Evolutionary conservation across 2,329 filamentous ascomycete genomes (phyloP).

Genomic region (Phoma sp.): DNA sequence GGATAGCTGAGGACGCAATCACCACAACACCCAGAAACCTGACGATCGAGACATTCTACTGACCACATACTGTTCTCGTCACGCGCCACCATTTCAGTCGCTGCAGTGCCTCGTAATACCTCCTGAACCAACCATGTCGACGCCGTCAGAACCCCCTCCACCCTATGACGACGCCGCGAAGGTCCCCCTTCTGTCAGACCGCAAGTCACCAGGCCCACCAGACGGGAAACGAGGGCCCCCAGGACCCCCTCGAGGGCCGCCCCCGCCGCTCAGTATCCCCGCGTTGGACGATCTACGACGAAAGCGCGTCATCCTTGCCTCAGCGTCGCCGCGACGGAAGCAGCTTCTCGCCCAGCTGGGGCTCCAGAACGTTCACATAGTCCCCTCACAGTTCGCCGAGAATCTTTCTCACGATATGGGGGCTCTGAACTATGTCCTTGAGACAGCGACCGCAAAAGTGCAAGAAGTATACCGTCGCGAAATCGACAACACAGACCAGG

Average conservation of each 20-base stretch:
- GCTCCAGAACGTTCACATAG: conserved; percentile 79
- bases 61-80: conserved; percentile 1
- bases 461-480: conserved; percentile 71
- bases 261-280: conserved; percentile 77
- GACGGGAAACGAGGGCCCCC: conserved; percentile 22
- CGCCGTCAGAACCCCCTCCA: conserved; percentile 45
- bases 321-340: conserved; percentile 82
- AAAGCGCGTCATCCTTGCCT: conserved; percentile 87
- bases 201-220: conserved; percentile 22
- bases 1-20: conserved; percentile 9
- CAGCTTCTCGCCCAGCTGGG: conserved; percentile 84
- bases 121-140: conserved; percentile 2
- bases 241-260: conserved; percentile 62
- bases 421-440: conserved; percentile 88
- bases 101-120: not conserved
- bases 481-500: conserved; percentile 60
- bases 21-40: conserved; percentile 1
- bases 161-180: conserved; percentile 50
- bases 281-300: conserved; percentile 76
- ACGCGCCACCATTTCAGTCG: not conserved
- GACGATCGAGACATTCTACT: not conserved
- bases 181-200: conserved; percentile 25
- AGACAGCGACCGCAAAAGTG: conserved; percentile 84
- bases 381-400: conserved; percentile 83
- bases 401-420: conserved; percentile 86